A percentile compares a stretch with the other conserved stretches of the same genome.
phyloP scores from a whole-genome alignment of 176 grass and related monocot species.

The Tillandsia leiboldiana region DNA sequence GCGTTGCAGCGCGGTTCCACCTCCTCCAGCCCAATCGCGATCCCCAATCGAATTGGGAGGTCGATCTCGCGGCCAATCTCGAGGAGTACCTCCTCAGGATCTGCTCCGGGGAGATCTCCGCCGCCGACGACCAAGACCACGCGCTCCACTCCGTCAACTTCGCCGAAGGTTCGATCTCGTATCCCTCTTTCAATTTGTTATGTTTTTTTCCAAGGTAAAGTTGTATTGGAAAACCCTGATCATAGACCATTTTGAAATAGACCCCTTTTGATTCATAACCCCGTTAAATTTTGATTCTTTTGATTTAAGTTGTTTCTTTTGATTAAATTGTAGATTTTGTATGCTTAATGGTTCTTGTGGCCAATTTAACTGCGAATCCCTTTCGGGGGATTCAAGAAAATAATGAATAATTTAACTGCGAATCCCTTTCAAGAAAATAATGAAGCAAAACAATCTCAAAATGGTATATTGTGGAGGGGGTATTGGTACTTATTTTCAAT shows the following conservation, averaged over 20 bases:
- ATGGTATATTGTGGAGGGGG: too few species aligned
- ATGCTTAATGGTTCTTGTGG: too few species aligned
- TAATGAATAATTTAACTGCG: too few species aligned
- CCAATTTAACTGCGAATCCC: too few species aligned
- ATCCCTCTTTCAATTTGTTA: not conserved
- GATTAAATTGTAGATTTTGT: too few species aligned
- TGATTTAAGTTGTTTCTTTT: not conserved
- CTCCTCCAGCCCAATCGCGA: constrained; percentile 68
- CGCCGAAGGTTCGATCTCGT: constrained; percentile 53
- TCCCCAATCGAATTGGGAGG: constrained; percentile 79
- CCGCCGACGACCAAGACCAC: constrained; percentile 33
- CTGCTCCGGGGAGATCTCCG: constrained; percentile 61
- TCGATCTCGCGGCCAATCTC: constrained; percentile 74
- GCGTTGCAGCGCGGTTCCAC: constrained; percentile 23
- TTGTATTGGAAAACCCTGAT: too few species aligned
- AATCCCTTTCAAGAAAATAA: too few species aligned
- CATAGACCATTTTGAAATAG: too few species aligned
- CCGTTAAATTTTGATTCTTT: not conserved
- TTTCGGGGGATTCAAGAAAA: too few species aligned
- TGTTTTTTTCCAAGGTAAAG: not conserved
- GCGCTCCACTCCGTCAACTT: constrained; percentile 59
- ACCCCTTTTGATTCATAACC: too few species aligned
- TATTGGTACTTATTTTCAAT: too few species aligned
- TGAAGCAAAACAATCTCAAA: too few species aligned
- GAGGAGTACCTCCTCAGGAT: constrained; percentile 90